A percentile compares a stretch with the other conserved stretches of the same genome.
Conservation (phyloP, 768 basidiomycete species). For the Mycena metata region DNA sequence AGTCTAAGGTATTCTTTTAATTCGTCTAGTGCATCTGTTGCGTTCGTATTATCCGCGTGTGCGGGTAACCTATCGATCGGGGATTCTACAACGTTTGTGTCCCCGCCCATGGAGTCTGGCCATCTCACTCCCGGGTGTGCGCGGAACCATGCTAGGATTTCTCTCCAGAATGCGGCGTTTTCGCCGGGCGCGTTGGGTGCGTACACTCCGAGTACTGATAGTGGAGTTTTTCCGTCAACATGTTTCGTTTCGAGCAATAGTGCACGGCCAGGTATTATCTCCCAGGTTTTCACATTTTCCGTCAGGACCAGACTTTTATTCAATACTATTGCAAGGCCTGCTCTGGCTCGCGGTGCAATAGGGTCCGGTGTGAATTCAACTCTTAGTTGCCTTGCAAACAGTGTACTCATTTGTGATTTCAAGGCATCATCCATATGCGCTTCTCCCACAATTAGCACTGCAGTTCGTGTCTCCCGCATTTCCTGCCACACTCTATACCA, state of each 20-base stretch:
- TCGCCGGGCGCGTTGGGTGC: conserved; percentile 48
- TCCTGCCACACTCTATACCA: conserved; percentile 31
- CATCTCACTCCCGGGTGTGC: no score
- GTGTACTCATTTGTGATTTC: conserved; percentile 3
- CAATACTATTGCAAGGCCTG: conserved; percentile 35
- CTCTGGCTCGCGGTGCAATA: background rate
- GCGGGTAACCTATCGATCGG: background rate
- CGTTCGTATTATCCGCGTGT: background rate
- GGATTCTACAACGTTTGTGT: background rate
- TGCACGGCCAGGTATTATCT: conserved; percentile 38
- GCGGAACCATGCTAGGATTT: no score
- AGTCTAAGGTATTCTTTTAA: background rate
- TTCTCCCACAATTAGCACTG: conserved; percentile 29
- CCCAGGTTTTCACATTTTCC: background rate
- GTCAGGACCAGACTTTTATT: conserved; percentile 34
- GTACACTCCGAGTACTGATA: conserved; percentile 49
- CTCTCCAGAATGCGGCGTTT: conserved; percentile 49
- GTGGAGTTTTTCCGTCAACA: background rate
- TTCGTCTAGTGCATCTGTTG: background rate
- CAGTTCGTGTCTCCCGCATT: conserved; percentile 14
- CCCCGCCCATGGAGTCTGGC: background rate
- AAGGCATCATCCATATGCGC: conserved; percentile 25
- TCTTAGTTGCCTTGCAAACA: conserved; percentile 7
- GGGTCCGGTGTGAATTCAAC: conserved; percentile 19
- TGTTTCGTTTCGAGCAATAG: conserved; percentile 1